Evolutionary conservation across 306 rosid species (phyloP), one percentile per base, ranked within the genome.

Genomic region (Sicyos edulis): DNA sequence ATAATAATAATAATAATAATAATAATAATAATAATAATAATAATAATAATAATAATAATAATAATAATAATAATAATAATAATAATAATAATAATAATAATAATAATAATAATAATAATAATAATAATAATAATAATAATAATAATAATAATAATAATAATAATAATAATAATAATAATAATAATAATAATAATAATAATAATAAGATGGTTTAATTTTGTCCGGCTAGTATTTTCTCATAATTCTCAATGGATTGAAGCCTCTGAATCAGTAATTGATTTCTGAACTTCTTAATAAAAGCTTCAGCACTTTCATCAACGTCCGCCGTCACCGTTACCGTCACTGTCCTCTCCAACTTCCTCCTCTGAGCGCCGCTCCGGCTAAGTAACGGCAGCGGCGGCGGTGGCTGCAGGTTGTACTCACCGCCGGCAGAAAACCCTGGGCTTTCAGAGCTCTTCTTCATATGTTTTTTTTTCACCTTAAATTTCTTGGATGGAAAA

Each of bases 271-370:
- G 7, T 0, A 93, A 78, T 66, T 93, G 96, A 19, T 86, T 76
- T 81, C 90, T 85, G 88, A 93, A 93, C 57, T 87, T 93, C 82
- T 86, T 84, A 81, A 93, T 93, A 81, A 93, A 93, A 2, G 89
- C 92, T 22, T 90, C 98, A 0, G 96, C 96, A n/a, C 97, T 88
- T 37, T 82, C 87, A 50, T 93, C 81, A 54, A 93, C 80, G 22
- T 90, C 96, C 75, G 84, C 84, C 17, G 89, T 75, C 3, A 83
- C 40, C 66, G 86, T 42, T 12, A 42, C 47, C 47, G 47, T 83
- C 79, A 84, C 84, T 19, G 89, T 85, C 54, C 82, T 83, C 86
- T 89, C 97, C 2, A 80, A 73, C 67, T 85, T 81, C 85, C 74
- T 82, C 70, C 50, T 56, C 76, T 57, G 63, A 19, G 12, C 14